phyloP scores from a whole-genome alignment of 176 grass and related monocot genomes.

The Oryza glaberrima region DNA sequence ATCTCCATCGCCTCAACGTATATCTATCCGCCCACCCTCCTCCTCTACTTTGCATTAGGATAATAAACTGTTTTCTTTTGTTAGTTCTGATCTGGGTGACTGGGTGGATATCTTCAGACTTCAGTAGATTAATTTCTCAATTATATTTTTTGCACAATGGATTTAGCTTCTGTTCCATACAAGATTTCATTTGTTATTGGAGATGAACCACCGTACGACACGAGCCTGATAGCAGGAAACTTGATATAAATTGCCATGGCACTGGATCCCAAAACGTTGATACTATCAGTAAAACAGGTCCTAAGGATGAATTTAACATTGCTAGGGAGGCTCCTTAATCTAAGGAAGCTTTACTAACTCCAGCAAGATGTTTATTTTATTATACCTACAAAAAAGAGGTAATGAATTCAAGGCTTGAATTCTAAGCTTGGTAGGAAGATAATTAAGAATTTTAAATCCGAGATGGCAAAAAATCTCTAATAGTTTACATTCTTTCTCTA shows the following conservation, averaged over 20 bases:
- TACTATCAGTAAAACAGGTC: not conserved
- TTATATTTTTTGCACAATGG: not conserved
- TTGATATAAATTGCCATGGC: not conserved
- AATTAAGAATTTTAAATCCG: not conserved
- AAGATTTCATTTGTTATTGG: not conserved
- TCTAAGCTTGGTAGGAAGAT: not conserved
- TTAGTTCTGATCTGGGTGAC: not conserved
- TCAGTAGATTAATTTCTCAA: not conserved
- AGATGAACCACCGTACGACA: not conserved
- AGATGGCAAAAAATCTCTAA: not conserved
- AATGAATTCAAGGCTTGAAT: not conserved
- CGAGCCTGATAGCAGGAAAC: not conserved
- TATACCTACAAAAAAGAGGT: not conserved
- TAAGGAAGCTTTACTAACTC: not conserved
- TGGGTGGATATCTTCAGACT: constrained; percentile 1
- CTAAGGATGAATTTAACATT: not conserved
- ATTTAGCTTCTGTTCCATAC: not conserved
- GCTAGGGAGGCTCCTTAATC: not conserved
- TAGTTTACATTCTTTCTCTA: not conserved
- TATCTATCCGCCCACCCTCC: constrained; percentile 26
- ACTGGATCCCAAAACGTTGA: not conserved
- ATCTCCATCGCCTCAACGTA: constrained; percentile 95
- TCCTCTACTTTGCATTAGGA: not conserved
- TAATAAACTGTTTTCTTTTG: not conserved
- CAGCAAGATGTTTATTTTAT: not conserved